A percentile compares a stretch with the other conserved stretches of the same genome.
These are phyloP conservation scores for Alternaria consortialis DNA, from an alignment of 2,329 filamentous ascomycete genomes.

Conservation along the genomic window DNA sequence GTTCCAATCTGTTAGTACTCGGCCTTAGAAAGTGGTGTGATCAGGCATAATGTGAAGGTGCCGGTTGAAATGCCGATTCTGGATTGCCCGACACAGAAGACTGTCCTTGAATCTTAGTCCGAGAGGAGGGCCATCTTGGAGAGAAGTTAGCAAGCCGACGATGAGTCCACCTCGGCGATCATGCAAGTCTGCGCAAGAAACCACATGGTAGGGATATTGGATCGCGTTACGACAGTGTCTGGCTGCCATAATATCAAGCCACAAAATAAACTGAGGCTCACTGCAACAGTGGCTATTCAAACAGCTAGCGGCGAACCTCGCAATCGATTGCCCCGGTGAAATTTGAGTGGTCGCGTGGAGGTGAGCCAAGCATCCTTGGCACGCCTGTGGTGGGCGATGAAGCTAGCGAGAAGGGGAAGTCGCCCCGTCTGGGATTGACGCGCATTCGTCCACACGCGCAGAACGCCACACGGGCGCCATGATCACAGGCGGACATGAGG, in stretches of 20 bases:
- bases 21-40: constrained; percentile 8
- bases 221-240: constrained; percentile 33
- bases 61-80: constrained; percentile 6
- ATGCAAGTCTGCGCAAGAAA: constrained; percentile 15
- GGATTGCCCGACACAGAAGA: background rate
- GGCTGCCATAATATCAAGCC: constrained; percentile 30
- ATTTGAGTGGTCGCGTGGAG: constrained; percentile 39
- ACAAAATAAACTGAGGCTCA: constrained; percentile 18
- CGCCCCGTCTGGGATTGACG: constrained; percentile 39
- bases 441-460: constrained; percentile 40
- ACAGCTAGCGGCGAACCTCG: constrained; percentile 27
- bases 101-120: constrained; percentile 9
- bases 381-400: constrained; percentile 21
- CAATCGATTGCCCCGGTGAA: constrained; percentile 17
- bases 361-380: constrained; percentile 40
- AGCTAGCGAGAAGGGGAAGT: constrained; percentile 30
- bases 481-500: constrained; percentile 35
- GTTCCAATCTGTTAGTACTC: background rate
- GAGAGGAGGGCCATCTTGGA: constrained; percentile 1
- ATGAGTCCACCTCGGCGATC: constrained; percentile 25
- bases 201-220: constrained; percentile 21
- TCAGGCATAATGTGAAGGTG: background rate
- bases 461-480: constrained; percentile 47
- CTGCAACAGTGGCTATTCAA: constrained; percentile 11
- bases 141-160: constrained; percentile 14